These are phyloP conservation scores for Colletotrichum agaves DNA, from an alignment of 2,329 filamentous ascomycete species.

Conservation along the genomic window DNA sequence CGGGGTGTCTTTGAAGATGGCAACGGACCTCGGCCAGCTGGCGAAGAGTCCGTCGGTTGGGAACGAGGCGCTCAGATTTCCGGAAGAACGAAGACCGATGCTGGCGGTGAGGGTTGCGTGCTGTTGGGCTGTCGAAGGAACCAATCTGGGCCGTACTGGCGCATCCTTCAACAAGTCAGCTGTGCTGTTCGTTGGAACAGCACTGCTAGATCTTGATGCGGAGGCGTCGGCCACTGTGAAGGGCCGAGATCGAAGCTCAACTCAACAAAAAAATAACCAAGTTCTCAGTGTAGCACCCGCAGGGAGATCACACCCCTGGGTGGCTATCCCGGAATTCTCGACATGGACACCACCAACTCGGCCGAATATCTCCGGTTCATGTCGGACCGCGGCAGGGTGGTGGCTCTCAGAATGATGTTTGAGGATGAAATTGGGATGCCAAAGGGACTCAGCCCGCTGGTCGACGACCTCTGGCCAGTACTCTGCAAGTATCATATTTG, in stretches of 20 bases:
- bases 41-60: conserved; percentile 54
- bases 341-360: conserved; percentile 48
- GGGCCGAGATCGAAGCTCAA: no score
- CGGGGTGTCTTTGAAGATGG: conserved; percentile 58
- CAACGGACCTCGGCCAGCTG: conserved; percentile 59
- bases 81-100: conserved; percentile 35
- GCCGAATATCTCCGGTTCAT: conserved; percentile 53
- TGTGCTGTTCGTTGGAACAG: no score
- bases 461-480: conserved; percentile 39
- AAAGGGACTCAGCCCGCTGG: conserved; percentile 52
- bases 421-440: conserved; percentile 54
- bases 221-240: no score
- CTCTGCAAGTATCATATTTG: background rate
- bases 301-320: conserved; percentile 46
- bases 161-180: conserved; percentile 42
- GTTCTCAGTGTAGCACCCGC: conserved; percentile 49
- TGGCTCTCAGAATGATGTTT: conserved; percentile 53
- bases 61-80: conserved; percentile 41
- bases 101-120: conserved; percentile 46
- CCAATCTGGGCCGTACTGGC: conserved; percentile 56
- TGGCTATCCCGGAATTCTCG: conserved; percentile 44
- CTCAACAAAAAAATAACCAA: no score
- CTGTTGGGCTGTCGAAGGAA: conserved; percentile 50
- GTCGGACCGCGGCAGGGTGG: conserved; percentile 52
- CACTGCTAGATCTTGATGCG: no score